Base-by-base conservation (phyloP, 1,139 yeast genomes). In the Nematodospora anomalae region DNA sequence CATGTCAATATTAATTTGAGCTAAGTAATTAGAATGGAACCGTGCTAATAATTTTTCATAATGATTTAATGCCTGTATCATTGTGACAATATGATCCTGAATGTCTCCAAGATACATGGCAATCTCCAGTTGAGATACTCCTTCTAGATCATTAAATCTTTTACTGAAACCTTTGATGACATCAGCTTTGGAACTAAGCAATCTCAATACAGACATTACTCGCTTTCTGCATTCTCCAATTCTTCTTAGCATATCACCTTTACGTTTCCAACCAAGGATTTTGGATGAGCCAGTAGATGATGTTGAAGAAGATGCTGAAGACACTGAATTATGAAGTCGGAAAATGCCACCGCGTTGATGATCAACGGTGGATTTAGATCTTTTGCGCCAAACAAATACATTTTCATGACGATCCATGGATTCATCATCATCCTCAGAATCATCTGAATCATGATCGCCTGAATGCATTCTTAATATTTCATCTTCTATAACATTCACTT, bases 1-100 rank as follows among this genome's bases (percentile, higher is more conserved):
- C 97, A 90, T 89, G 57, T 92, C 97, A 47, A 94, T 90, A 58
- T 90, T 92, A 55, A 92, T 85, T 56, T 92, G 98, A 1, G 98
- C 98, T 53, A 92, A 72, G 58, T 92, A 92, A 58, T 92, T 92
- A 13, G 96, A 85, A 60, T 92, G 98, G 33, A 94, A 85, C 40
- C 98, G 72, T 2, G 97, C 95, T 41, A 92, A 72, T 34, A 92
- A 71, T 63, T 92, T 92, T 53, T 92, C 98, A 58, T 88, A 92
- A 58, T 92, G 98, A 54, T 87, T 88, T 46, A 92, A 70, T 8
- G 95, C 82, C 55, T 92, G 96, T 1, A 88, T 94, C 98, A 92
- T 92, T 3, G 97, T 92, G 13, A 90, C 86, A 11, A 85, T 83
- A 62, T 85, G 95, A 64, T 92, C 98, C 62, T 90, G 97, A 52